Evolutionary conservation across 441 rosid genomes (phyloP).

Genomic region (Arabidopsis hybrid): DNA sequence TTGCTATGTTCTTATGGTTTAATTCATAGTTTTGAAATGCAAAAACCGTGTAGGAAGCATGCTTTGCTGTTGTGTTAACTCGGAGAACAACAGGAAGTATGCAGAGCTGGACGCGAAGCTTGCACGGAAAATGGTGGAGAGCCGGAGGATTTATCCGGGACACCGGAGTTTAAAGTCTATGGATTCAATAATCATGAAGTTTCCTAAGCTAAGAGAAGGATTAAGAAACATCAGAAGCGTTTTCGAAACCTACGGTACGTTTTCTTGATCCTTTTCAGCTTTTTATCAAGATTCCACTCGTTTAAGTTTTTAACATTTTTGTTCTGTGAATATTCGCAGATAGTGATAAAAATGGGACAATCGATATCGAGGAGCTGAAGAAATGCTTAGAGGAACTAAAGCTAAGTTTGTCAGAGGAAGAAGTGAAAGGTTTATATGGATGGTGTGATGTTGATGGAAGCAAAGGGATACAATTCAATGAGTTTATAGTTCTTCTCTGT

Average conservation of each 20-base stretch:
- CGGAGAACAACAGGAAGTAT: constrained; percentile 54
- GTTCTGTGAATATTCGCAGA: constrained; percentile 47
- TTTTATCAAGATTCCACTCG: constrained; percentile 16
- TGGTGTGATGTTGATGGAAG: constrained; percentile 84
- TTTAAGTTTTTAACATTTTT: constrained; percentile 10
- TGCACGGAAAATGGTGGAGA: constrained; percentile 68
- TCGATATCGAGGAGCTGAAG: constrained; percentile 69
- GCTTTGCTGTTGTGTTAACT: constrained; percentile 56
- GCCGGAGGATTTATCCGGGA: constrained; percentile 56
- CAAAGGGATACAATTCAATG: constrained; percentile 79
- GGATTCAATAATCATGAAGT: constrained; percentile 71
- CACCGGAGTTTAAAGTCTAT: constrained; percentile 58
- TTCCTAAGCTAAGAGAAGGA: constrained; percentile 70
- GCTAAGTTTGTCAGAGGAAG: constrained; percentile 60
- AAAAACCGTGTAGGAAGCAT: constrained; percentile 42
- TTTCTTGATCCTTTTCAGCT: constrained; percentile 27
- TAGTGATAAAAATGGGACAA: constrained; percentile 66
- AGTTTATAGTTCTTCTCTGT: constrained; percentile 79
- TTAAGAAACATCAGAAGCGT: constrained; percentile 64
- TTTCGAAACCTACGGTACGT: constrained; percentile 70
- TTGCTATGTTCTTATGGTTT: background rate
- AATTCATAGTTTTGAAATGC: constrained; percentile 4
- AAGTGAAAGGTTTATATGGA: constrained; percentile 69
- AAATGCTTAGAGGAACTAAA: constrained; percentile 67
- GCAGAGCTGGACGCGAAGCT: constrained; percentile 71